Conservation (phyloP, 2,329 filamentous ascomycete genomes). For the Cylindrodendrum hubeiense region DNA sequence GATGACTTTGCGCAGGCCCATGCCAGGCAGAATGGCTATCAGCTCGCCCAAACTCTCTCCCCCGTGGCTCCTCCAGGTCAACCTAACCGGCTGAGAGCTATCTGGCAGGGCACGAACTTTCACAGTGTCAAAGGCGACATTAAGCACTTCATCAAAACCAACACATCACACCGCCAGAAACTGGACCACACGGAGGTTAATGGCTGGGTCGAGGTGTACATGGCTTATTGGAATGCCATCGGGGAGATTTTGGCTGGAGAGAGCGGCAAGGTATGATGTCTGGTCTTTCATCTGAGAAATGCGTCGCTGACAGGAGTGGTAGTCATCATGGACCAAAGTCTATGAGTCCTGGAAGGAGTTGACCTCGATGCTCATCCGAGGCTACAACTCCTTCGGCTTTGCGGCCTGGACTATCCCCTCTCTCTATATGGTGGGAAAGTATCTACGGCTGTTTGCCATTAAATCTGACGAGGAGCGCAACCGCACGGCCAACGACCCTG, state of each 20-base stretch:
- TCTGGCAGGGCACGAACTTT: conserved; percentile 78
- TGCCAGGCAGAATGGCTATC: conserved; percentile 73
- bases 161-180: conserved; percentile 63
- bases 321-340: conserved; percentile 81
- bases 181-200: conserved; percentile 76
- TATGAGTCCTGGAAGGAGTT: conserved; percentile 93
- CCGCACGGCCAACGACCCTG: conserved; percentile 50
- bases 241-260: conserved; percentile 75
- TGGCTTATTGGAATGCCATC: conserved; percentile 85
- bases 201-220: conserved; percentile 90
- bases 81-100: conserved; percentile 74
- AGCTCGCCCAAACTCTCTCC: conserved; percentile 79
- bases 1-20: conserved; percentile 80
- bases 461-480: conserved; percentile 82
- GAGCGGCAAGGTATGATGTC: conserved; percentile 50
- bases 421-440: conserved; percentile 88
- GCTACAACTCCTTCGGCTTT: conserved; percentile 82
- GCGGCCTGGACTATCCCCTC: conserved; percentile 94
- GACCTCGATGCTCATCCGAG: conserved; percentile 80
- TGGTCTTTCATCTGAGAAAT: background rate
- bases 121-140: conserved; percentile 77
- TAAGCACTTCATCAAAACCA: conserved; percentile 77
- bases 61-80: conserved; percentile 75
- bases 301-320: conserved; percentile 27
- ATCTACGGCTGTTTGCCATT: conserved; percentile 89